Evolutionary conservation across 768 basidiomycete genomes (phyloP).

Genomic region (Pulveroboletus frians): DNA sequence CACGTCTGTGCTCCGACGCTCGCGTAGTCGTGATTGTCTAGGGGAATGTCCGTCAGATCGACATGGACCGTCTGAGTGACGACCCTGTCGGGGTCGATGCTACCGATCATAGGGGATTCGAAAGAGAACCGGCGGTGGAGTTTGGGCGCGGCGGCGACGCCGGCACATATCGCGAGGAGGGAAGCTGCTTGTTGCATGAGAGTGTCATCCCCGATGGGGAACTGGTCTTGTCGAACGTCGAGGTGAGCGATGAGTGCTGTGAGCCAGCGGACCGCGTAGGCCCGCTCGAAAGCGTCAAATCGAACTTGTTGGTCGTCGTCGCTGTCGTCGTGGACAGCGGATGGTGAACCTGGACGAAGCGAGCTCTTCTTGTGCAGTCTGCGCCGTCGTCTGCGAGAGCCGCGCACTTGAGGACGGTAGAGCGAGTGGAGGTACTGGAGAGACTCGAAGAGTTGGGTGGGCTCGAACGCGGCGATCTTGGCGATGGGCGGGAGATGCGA

Average conservation of each 20-base stretch:
- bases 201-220: constrained; percentile 24
- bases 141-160: constrained; percentile 57
- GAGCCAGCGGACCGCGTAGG: constrained; percentile 70
- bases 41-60: constrained; percentile 58
- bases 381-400: constrained; percentile 40
- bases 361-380: neutral
- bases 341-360: neutral
- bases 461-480: constrained; percentile 33
- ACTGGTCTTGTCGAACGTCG: constrained; percentile 5
- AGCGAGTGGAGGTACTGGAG: constrained; percentile 48
- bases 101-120: neutral
- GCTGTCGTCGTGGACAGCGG: neutral
- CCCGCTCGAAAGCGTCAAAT: constrained; percentile 63
- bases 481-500: constrained; percentile 50
- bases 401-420: constrained; percentile 60
- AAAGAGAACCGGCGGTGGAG: constrained; percentile 53
- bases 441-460: constrained; percentile 37
- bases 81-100: constrained; percentile 5
- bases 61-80: constrained; percentile 28
- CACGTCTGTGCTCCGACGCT: constrained; percentile 86
- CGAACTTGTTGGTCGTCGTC: constrained; percentile 32
- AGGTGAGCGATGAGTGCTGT: constrained; percentile 52
- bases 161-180: constrained; percentile 60
- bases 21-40: constrained; percentile 63
- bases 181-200: constrained; percentile 53